Evolutionary conservation across 257 asterid genomes (phyloP).

Genomic region (Plectranthus barbatus): DNA sequence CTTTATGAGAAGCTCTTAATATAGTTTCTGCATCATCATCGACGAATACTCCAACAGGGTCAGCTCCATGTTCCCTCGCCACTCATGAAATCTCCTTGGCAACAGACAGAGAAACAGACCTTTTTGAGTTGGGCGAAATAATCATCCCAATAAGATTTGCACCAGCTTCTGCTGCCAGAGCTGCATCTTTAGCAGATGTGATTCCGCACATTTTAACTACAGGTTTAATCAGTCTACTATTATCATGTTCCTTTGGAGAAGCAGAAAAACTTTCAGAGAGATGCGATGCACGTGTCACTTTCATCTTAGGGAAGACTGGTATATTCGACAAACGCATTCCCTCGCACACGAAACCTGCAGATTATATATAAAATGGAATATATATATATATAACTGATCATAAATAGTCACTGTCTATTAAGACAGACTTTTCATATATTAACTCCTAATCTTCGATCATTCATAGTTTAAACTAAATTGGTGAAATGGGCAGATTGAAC

Average conservation of each 20-base stretch:
- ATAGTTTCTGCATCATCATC: constrained; percentile 81
- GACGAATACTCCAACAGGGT: constrained; percentile 91
- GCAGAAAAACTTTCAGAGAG: constrained; percentile 23
- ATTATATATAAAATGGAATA: background rate
- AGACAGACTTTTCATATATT: no score
- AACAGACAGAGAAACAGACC: constrained; percentile 59
- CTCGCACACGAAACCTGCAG: constrained; percentile 30
- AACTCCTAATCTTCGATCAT: no score
- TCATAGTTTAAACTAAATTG: no score
- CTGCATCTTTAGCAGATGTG: constrained; percentile 82
- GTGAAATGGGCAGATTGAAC: no score
- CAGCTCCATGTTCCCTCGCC: constrained; percentile 63
- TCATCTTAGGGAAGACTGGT: constrained; percentile 16
- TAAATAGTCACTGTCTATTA: no score
- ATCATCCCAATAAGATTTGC: constrained; percentile 90
- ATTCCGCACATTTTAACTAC: constrained; percentile 92
- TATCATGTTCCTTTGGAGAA: constrained; percentile 16
- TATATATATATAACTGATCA: no score
- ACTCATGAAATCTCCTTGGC: constrained; percentile 86
- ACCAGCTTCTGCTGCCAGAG: constrained; percentile 91
- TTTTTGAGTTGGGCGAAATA: constrained; percentile 87
- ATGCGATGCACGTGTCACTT: constrained; percentile 22
- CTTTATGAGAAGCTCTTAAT: constrained; percentile 52
- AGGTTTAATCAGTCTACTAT: constrained; percentile 26
- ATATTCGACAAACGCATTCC: constrained; percentile 16